Percentiles rank a stretch among this genome's conserved stretches.
Conservation (phyloP, 345 rosid genomes). For the Ceriops decandra region DNA sequence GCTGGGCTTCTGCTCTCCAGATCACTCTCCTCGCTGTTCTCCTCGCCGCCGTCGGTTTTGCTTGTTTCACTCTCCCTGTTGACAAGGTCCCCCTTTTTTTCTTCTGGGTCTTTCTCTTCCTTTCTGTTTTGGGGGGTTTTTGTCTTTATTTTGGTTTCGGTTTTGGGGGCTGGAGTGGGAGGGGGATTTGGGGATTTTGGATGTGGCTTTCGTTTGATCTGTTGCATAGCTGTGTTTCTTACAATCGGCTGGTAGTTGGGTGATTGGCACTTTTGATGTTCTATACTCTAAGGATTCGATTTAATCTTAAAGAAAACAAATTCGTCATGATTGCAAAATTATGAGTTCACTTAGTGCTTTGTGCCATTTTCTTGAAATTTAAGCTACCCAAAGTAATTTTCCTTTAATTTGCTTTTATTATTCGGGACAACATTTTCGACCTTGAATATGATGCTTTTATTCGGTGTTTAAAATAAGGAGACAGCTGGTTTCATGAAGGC, state of each 20-base stretch:
- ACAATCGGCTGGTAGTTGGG: not conserved
- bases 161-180: not conserved
- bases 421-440: no score
- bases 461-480: no score
- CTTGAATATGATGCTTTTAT: no score
- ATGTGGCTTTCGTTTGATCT: not conserved
- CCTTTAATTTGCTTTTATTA: no score
- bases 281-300: not conserved
- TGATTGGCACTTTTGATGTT: not conserved
- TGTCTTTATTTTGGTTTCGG: no score
- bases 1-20: conserved; percentile 74
- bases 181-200: not conserved
- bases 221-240: not conserved
- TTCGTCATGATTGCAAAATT: not conserved
- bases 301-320: not conserved
- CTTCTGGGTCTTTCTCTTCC: not conserved
- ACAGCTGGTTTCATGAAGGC: no score
- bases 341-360: not conserved
- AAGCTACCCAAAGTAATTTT: no score
- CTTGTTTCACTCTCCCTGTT: conserved; percentile 86
- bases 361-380: not conserved
- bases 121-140: conserved; percentile 6
- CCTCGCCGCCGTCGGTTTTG: conserved; percentile 57
- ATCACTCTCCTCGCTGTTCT: conserved; percentile 63
- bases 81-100: conserved; percentile 52